Base-by-base conservation (phyloP, 177 flowering plant genomes). In the Vitis hybrid region DNA sequence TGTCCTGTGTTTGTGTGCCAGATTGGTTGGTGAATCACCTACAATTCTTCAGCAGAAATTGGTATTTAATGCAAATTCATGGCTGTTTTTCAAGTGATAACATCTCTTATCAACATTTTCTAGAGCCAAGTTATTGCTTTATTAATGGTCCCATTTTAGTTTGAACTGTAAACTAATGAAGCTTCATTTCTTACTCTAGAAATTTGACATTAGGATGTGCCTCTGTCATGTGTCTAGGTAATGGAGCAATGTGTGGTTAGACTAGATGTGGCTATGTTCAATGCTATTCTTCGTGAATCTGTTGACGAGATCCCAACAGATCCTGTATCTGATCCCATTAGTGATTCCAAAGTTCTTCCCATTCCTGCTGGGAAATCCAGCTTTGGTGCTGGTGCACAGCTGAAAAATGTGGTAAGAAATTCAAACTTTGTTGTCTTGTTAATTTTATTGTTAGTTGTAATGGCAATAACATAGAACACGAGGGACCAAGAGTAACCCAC, bases 221-320 rank as follows among this genome's bases (percentile, higher is more conserved):
- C 13, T 26, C 1, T 51, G 62, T 66, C 31, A 16, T 73, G n/a
- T 62, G 7, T 68, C 18, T 75, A 96, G 99, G 87, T 96, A 51
- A 92, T 96, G 94, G 95, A 92, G 86, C 97, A 93, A 75, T 89
- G 92, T 66, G 90, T 90, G 61, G 77, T 75, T 56, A 85, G 98
- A 78, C 70, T 96, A 74, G 99, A 96, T 76, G 97, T 93, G 66
- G 97, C 98, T 18, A 96, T 96, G 99, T 92, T 90, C 83, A 96
- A 96, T 84, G 99, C 98, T 21, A 86, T 93, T 78, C 95, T 93
- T 70, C 98, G 97, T 72, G 92, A 92, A 74, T 90, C 95, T 76
- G 88, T 60, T 74, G 94, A 90, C 67, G 97, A 85, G 33, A 87
- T 90, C 80, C 97, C 98, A 64, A 89, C 95, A 45, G 98, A 96